phyloP scores from a whole-genome alignment of 164 flowering plant genomes.

The Echeveria elegans region DNA sequence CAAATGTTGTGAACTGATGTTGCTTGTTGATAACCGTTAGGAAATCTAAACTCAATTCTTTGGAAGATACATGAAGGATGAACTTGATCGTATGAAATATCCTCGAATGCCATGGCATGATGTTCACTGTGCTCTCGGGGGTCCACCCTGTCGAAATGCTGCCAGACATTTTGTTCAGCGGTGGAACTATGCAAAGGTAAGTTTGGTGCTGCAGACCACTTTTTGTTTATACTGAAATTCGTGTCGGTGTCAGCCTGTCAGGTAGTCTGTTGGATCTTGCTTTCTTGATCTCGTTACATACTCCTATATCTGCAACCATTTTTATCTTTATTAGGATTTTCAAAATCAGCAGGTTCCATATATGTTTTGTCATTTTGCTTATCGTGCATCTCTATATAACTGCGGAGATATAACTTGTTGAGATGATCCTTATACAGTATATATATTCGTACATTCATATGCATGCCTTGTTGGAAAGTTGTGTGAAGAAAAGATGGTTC shows the following conservation, averaged over 20 bases:
- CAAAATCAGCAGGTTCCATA: not conserved
- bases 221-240: constrained; percentile 14
- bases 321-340: not conserved
- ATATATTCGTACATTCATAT: constrained; percentile 1
- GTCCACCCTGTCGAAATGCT: constrained; percentile 94
- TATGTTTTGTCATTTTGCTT: not conserved
- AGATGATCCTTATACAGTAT: not conserved
- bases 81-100: too few relatives aligned
- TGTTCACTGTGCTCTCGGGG: constrained; percentile 98
- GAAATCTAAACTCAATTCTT: constrained; percentile 96
- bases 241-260: constrained; percentile 93
- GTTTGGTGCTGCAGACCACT: not conserved
- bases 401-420: too few relatives aligned
- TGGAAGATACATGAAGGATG: constrained; percentile 98
- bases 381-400: too few relatives aligned
- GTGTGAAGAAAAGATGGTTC: too few relatives aligned
- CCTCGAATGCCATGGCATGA: too few relatives aligned
- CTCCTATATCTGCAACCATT: not conserved
- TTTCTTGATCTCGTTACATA: not conserved
- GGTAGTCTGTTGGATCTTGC: constrained; percentile 34
- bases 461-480: too few relatives aligned
- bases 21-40: constrained; percentile 22
- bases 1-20: not conserved
- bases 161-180: too few relatives aligned
- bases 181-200: too few relatives aligned